Percentiles rank a stretch among this genome's conserved stretches.
These are phyloP conservation scores for Cyclocybe cylindracea DNA, from an alignment of 768 basidiomycete species.

Conservation along the genomic window DNA sequence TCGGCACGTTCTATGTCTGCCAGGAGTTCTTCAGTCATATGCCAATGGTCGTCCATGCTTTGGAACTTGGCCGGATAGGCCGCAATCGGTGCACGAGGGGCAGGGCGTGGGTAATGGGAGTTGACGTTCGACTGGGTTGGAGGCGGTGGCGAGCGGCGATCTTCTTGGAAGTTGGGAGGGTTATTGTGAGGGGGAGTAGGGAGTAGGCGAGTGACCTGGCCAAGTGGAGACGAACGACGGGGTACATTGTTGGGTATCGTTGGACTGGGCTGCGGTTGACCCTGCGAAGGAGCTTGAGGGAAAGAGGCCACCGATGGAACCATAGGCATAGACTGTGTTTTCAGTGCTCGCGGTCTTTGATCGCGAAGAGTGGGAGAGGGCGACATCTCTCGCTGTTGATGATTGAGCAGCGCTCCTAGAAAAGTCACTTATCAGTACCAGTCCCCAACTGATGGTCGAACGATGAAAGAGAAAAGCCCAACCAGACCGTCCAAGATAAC, in stretches of 20 bases:
- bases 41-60: constrained; percentile 56
- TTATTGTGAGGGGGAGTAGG: constrained; percentile 49
- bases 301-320: constrained; percentile 58
- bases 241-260: constrained; percentile 35
- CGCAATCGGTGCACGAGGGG: constrained; percentile 54
- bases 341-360: constrained; percentile 52
- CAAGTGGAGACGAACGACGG: constrained; percentile 15
- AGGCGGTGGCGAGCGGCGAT: constrained; percentile 35
- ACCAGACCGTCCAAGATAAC: background rate
- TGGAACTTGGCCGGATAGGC: constrained; percentile 60
- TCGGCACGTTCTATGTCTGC: constrained; percentile 76
- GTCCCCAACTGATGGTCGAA: constrained; percentile 12
- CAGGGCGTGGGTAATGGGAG: constrained; percentile 64
- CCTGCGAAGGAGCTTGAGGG: constrained; percentile 37
- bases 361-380: constrained; percentile 46
- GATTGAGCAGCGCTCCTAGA: constrained; percentile 41
- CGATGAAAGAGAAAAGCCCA: constrained; percentile 14
- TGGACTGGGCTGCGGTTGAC: constrained; percentile 47
- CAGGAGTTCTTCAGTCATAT: constrained; percentile 70
- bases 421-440: constrained; percentile 27
- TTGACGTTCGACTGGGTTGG: constrained; percentile 31
- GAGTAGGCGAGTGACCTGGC: constrained; percentile 38
- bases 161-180: constrained; percentile 32
- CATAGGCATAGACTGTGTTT: constrained; percentile 63
- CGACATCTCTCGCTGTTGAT: constrained; percentile 47